Conservation (phyloP, 176 grass and related monocot species). For the Guadua angustifolia region DNA sequence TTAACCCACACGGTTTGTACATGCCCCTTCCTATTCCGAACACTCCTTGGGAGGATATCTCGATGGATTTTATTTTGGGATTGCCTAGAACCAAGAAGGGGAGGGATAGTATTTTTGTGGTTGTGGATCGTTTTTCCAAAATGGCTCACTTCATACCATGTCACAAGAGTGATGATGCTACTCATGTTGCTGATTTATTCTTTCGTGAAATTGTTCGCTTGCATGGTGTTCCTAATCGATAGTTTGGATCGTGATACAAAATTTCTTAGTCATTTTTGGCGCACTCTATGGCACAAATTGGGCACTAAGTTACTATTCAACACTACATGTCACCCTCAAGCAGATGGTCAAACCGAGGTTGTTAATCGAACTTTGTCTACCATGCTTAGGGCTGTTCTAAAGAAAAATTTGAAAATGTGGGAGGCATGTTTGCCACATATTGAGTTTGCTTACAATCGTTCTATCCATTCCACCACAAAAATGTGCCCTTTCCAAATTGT, state of each 20-base stretch:
- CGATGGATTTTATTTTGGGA: neutral
- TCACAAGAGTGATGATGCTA: neutral
- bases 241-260: too few species aligned
- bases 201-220: neutral
- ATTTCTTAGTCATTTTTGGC: too few species aligned
- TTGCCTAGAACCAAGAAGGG: neutral
- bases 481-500: neutral
- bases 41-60: neutral
- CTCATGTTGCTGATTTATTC: neutral
- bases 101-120: neutral
- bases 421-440: neutral
- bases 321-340: too few species aligned
- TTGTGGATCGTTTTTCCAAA: neutral
- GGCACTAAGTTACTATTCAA: too few species aligned
- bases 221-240: neutral
- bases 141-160: neutral
- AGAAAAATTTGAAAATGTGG: neutral
- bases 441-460: neutral
- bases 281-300: too few species aligned
- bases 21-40: neutral
- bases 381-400: neutral
- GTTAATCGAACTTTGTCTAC: neutral
- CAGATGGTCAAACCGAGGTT: too few species aligned
- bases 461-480: neutral
- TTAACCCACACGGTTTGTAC: neutral